These are phyloP conservation scores for Talaromyces thailandensis DNA, from an alignment of 495 filamentous ascomycete species.

Conservation along the genomic window DNA sequence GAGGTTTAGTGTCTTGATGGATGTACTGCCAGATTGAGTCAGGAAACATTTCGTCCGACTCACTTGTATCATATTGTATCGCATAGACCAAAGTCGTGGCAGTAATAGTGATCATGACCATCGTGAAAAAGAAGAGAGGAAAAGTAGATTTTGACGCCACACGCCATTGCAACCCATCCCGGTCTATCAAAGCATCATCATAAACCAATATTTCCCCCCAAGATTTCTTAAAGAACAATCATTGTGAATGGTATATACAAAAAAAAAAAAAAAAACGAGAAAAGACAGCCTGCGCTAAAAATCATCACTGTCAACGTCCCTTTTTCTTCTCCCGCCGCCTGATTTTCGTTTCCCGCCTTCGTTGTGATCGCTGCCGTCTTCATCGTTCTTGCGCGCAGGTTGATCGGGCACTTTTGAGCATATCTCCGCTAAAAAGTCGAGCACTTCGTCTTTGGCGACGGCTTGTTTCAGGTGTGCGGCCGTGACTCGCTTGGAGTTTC, in stretches of 20 bases:
- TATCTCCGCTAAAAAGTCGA: conserved; percentile 91
- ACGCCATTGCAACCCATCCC: not conserved
- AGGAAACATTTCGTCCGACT: not conserved
- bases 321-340: conserved; percentile 34
- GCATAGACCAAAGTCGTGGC: not conserved
- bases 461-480: conserved; percentile 86
- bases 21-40: not conserved
- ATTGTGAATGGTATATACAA: not conserved
- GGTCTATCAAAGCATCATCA: conserved; percentile 1
- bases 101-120: not conserved
- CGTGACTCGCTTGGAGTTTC: conserved; percentile 80
- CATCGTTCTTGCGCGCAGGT: conserved; percentile 44
- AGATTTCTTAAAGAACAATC: not conserved
- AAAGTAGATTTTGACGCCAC: not conserved
- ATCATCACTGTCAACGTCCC: conserved; percentile 36
- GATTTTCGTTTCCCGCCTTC: conserved; percentile 39
- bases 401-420: conserved; percentile 77
- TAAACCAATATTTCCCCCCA: not conserved
- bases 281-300: not conserved
- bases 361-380: conserved; percentile 36
- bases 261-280: not conserved
- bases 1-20: not conserved
- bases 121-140: not conserved
- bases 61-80: not conserved
- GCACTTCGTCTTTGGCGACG: conserved; percentile 73